Base-by-base conservation (phyloP, 306 rosid species). In the Bauhinia variegata region DNA sequence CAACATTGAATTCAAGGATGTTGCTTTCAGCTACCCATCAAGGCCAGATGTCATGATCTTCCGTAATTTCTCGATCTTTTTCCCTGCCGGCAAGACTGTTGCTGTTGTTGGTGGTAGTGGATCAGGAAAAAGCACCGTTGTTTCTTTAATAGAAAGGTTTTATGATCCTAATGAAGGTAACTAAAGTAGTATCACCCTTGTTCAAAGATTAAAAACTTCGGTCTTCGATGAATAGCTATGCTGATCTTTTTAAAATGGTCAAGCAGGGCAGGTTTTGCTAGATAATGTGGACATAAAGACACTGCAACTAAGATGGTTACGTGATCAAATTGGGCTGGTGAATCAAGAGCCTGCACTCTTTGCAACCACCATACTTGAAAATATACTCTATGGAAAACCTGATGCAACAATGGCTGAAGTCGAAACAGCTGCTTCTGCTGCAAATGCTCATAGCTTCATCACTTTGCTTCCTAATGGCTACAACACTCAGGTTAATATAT, bases 71-170 rank as follows among this genome's bases (percentile, higher is more conserved):
- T 88, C 97, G 0, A 88, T 95, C 61, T 90, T 90, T 75, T 95
- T 95, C 64, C 91, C 97, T 1, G 99, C 97, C 2, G 99, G 99
- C 17, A 95, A 90, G 77, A 95, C 97, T 0, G 85, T 91, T 14
- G 99, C 99, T 2, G 96, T 95, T 74, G 97, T 95, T 36, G 99
- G 99, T 2, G 97, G 99, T 23, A 95, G 99, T 57, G 99, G 99
- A 38, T 95, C 99, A 0, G 99, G 99, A 19, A 95, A 90, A 78
- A 95, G 99, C 74, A 95, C 99, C 0, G 96, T 95, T n/a, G 97
- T 95, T 36, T 90, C 97, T 65, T 74, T 95, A 62, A 95, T 95
- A 11, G 99, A 95, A 73, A 85, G 99, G 79, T 95, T 95, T 82
- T 95, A 95, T 17, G 99, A 95, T 82, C 99, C 99, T 33, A 95